These are phyloP conservation scores for Endoconidiophora laricicola DNA, from an alignment of 2,329 filamentous ascomycete genomes.

Conservation along the genomic window DNA sequence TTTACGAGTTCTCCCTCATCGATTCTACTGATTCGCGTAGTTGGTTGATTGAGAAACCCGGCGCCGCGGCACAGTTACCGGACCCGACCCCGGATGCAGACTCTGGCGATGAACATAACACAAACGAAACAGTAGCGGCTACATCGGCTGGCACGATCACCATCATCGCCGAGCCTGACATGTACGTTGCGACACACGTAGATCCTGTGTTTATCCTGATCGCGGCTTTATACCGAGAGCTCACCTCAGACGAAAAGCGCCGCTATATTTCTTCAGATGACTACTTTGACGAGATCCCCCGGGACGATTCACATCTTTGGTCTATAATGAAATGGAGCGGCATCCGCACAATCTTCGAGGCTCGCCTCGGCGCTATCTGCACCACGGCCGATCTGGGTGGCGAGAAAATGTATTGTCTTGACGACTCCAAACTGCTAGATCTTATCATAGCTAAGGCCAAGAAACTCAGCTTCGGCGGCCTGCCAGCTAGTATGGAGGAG, in stretches of 20 bases:
- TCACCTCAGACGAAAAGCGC: slow-evolving; percentile 33
- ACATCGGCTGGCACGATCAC: not conserved
- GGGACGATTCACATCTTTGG: slow-evolving; percentile 39
- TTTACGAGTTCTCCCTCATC: slow-evolving; percentile 49
- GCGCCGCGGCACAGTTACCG: not conserved
- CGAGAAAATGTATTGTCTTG: slow-evolving; percentile 73
- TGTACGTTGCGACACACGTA: slow-evolving; percentile 71
- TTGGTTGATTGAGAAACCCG: slow-evolving; percentile 39
- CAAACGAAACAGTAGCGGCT: not conserved
- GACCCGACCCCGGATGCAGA: not conserved
- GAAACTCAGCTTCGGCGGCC: slow-evolving; percentile 42
- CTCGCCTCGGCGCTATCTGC: slow-evolving; percentile 54
- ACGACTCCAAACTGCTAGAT: slow-evolving; percentile 48
- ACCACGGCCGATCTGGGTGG: slow-evolving; percentile 71
- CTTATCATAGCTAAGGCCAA: slow-evolving; percentile 56
- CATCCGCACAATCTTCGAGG: slow-evolving; percentile 37
- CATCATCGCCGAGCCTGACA: slow-evolving; percentile 35
- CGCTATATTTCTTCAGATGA: slow-evolving; percentile 56
- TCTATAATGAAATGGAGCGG: slow-evolving; percentile 35
- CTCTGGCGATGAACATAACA: not conserved
- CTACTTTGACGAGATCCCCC: slow-evolving; percentile 46
- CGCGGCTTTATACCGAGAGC: slow-evolving; percentile 40
- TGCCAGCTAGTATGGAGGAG: slow-evolving; percentile 73
- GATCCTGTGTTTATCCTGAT: slow-evolving; percentile 76
- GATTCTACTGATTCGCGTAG: slow-evolving; percentile 32